Percentiles rank a stretch among this genome's conserved stretches.
These are phyloP conservation scores for Petunia axillaris DNA, from an alignment of 257 asterid genomes.

Conservation along the genomic window DNA sequence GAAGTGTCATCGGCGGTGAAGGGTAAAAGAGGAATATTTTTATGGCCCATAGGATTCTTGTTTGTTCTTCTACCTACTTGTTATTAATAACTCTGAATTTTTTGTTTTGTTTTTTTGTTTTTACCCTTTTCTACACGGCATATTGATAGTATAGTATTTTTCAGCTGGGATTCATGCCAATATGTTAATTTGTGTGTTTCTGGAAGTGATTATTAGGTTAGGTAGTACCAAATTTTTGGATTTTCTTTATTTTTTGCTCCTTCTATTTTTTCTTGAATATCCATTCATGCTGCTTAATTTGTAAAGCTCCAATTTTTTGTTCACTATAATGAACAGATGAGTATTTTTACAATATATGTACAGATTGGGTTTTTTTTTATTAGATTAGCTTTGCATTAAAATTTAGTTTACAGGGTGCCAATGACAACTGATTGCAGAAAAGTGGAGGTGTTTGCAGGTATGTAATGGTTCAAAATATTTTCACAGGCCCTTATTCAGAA, in stretches of 20 bases:
- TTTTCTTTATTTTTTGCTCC: slow-evolving; percentile 16
- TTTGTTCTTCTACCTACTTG: slow-evolving; percentile 37
- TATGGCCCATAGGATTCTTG: slow-evolving; percentile 48
- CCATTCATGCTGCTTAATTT: slow-evolving; percentile 43
- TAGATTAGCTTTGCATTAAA: neutral
- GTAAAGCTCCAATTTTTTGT: slow-evolving; percentile 34
- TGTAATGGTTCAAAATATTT: slow-evolving; percentile 15
- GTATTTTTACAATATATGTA: slow-evolving; percentile 16
- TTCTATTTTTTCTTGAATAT: slow-evolving; percentile 30
- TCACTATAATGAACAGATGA: slow-evolving; percentile 24
- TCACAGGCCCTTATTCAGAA: neutral
- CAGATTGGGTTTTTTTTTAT: neutral
- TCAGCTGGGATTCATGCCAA: slow-evolving; percentile 42
- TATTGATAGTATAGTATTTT: slow-evolving; percentile 32
- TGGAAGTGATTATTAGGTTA: slow-evolving; percentile 32
- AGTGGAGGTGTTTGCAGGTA: neutral
- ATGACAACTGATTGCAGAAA: slow-evolving; percentile 11
- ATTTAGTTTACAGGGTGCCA: neutral
- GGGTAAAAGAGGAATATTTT: slow-evolving; percentile 31
- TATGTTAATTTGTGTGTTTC: slow-evolving; percentile 32
- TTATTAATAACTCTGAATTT: slow-evolving; percentile 36
- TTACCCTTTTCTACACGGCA: slow-evolving; percentile 38
- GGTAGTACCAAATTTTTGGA: slow-evolving; percentile 21
- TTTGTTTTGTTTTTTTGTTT: slow-evolving; percentile 14
- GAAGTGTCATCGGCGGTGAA: slow-evolving; percentile 41